Base-by-base conservation (phyloP, 163 green algal genomes). In the Prototheca wickerhamii region DNA sequence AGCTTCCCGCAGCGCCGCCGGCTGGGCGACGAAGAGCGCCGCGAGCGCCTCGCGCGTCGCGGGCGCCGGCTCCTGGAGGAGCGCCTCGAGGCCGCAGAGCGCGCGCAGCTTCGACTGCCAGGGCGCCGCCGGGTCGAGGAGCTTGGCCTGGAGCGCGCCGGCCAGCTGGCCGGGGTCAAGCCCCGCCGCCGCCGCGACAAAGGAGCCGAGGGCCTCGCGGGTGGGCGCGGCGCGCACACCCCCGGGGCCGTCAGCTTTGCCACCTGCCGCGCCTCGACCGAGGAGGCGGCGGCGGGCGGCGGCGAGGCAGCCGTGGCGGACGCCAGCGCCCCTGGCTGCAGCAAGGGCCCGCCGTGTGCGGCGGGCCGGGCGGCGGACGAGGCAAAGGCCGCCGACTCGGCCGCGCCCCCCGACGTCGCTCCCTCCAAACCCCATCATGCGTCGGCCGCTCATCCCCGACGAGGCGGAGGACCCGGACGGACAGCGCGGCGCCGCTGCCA, bases 61-160 rank as follows among this genome's bases (percentile, higher is more conserved):
- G 29, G 26, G 80, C 37, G 66, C 79, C 50, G 81, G 80, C 26
- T 75, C 67, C 55, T 85, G 63, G 25, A 90, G 64, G 17, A 91
- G 69, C 2, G 85, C 83, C 63, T 95, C 84, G 30, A 92, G 57
- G 2, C 79, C 86, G 58, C 69, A 87, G 46, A 95, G 72, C 29
- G 85, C 74, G 12, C 87, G 84, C 68, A 93, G 71, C 43, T 70
- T 63, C 12, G 82, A 73, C 60, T 93, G 87, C 86, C 85, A 92
- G 0, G 68, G 68, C 0, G 46, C 60, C 21, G 20, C 46, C 15
- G 23, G 20, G 23, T 54, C 18, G n/a, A n/a, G n/a, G 76, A 95
- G 81, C 61, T 89, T 88, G 12, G 65, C 60, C 20, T 85, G 68
- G 54, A 96, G 77, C 52, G 84, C 69, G 49, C 82, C 67, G 12